A percentile compares a stretch with the other conserved stretches of the same genome.
Conservation (phyloP, 2,329 filamentous ascomycete genomes). For the Hirsutella thompsonii region DNA sequence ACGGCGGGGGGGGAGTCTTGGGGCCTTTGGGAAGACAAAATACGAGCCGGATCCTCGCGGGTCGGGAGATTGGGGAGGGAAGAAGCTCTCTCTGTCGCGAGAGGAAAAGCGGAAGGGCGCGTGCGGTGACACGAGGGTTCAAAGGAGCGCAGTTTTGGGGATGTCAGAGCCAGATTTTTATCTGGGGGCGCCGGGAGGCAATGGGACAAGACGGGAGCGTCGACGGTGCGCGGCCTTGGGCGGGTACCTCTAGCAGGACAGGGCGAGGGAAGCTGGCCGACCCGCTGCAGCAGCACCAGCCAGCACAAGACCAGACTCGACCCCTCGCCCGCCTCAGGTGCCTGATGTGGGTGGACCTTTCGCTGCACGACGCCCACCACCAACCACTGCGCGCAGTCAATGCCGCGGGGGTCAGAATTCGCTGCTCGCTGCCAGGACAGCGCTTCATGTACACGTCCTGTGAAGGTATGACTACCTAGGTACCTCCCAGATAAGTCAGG, state of each 20-base stretch:
- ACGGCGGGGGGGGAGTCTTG: conserved; percentile 13
- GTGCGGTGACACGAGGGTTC: conserved; percentile 4
- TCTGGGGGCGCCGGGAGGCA: not conserved
- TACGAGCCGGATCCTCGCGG: conserved; percentile 10
- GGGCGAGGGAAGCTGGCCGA: not conserved
- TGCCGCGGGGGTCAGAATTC: no score
- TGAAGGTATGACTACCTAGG: no score
- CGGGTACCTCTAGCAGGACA: no score
- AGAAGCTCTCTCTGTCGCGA: conserved; percentile 3
- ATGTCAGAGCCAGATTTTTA: conserved; percentile 14
- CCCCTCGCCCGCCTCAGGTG: not conserved
- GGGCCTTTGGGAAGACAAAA: conserved; percentile 11
- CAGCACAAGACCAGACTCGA: conserved; percentile 3
- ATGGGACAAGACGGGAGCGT: no score
- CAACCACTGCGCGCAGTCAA: no score
- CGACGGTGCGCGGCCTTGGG: no score
- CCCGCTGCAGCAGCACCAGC: not conserved
- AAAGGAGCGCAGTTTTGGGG: conserved; percentile 7
- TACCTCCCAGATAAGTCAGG: no score
- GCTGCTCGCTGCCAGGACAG: no score
- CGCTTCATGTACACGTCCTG: no score
- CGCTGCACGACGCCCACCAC: not conserved
- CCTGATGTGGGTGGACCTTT: no score
- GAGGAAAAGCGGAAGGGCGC: conserved; percentile 2
- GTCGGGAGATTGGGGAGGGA: conserved; percentile 6